A percentile compares a stretch with the other conserved stretches of the same genome.
Conservation (phyloP, 169 alveolate genomes). For the Perkinsus chesapeaki region DNA sequence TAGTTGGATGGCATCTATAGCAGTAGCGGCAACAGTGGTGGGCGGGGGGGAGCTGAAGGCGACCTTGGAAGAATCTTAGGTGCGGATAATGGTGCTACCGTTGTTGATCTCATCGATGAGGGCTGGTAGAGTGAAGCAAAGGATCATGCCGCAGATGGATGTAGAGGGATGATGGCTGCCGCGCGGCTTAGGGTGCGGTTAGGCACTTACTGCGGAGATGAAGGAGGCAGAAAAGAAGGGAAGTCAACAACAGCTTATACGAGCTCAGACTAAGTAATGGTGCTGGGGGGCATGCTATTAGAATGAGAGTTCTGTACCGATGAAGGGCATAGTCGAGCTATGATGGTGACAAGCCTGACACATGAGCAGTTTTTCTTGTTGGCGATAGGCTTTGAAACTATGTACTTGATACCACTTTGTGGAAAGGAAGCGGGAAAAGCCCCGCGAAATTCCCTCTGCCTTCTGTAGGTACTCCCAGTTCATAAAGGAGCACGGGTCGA, state of each 20-base stretch:
- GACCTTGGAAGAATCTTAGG: background rate
- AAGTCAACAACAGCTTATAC: background rate
- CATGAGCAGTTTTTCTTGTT: too few species aligned
- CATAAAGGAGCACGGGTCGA: background rate
- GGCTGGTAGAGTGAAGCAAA: background rate
- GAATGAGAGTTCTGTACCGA: background rate
- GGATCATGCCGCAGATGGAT: background rate
- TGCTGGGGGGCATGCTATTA: background rate
- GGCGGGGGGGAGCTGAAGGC: background rate
- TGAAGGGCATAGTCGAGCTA: too few species aligned
- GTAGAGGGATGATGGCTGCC: background rate
- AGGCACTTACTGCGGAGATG: background rate
- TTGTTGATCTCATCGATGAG: background rate
- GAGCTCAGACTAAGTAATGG: background rate
- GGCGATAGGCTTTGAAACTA: too few species aligned
- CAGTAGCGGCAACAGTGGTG: background rate
- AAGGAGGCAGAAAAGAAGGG: background rate
- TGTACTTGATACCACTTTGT: too few species aligned
- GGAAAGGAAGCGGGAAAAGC: too few species aligned
- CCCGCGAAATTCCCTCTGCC: too few species aligned
- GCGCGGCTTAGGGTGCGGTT: background rate
- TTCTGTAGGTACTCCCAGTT: background rate
- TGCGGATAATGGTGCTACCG: background rate
- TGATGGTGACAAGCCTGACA: too few species aligned
- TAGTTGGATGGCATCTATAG: background rate